Base-by-base conservation (phyloP, 371 early-diverging fungal genomes). In the Capillidium rhysosporum region DNA sequence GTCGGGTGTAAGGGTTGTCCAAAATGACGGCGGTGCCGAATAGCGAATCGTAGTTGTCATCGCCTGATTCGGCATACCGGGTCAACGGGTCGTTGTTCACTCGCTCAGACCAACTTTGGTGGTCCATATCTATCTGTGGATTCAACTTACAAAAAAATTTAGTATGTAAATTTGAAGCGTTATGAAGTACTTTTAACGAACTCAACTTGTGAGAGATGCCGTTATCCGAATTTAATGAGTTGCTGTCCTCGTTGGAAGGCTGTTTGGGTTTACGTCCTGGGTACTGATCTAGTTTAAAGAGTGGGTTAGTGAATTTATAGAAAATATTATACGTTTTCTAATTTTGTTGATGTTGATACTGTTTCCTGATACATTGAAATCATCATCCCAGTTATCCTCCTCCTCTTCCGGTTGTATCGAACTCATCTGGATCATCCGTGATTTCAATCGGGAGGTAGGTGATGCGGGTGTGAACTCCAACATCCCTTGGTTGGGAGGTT, bases 301-400 rank as follows among this genome's bases (percentile, higher is more conserved):
- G 49, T 21, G 41, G 41, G 21, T n/a, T 20, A 26, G 3, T 28
- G 23, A 34, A 40, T 45, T 0, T 23, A 18, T 39, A 40, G 44
- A 23, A 7, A 7, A 34, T 44, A 28, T 28, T 10, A 40, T 61
- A n/a, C 49, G 55, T 23, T 59, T 59, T 21, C 61, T 62, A 0
- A 57, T 55, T 12, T 57, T 62, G 5, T 62, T 59, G 16, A 68
- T 34, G 25, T 63, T 63, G 24, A 64, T 34, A 2, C 59, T 57
- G 7, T 58, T 26, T 8, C 60, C 61, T 0, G 65, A 59, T 16
- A 62, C 65, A 18, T 59, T 63, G 56, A 69, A 69, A 52, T 69
- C 69, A 48, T 62, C 67, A 43, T 69, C 69, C 69, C 69, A 69
- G 46, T 63, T 69, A 39, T 64, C 63, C 0, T 55, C 60, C 25